phyloP scores from a whole-genome alignment of 179 eudicot genomes.

The Carnegiea gigantea region DNA sequence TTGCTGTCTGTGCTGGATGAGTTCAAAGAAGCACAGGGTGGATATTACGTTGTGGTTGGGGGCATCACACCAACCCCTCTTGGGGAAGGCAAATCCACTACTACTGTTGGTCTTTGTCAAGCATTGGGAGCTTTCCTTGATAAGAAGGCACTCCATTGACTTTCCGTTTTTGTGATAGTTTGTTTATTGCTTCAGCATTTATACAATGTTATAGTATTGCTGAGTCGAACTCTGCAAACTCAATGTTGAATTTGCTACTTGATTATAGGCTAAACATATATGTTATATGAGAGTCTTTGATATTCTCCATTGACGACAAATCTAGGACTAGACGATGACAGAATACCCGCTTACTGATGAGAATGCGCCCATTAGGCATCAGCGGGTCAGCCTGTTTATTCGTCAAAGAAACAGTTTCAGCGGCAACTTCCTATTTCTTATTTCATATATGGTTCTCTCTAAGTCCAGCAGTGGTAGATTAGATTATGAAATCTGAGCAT shows the following conservation, averaged over 20 bases:
- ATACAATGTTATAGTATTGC: too few species aligned
- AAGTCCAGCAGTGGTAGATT: not conserved
- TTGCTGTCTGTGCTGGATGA: slow-evolving; percentile 79
- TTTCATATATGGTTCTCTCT: too few species aligned
- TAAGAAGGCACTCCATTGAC: slow-evolving; percentile 60
- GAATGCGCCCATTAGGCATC: not conserved
- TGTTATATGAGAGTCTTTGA: not conserved
- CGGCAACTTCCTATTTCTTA: not conserved
- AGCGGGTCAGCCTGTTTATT: not conserved
- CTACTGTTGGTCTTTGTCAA: slow-evolving; percentile 97
- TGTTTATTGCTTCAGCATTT: not conserved
- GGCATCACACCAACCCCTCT: slow-evolving; percentile 99
- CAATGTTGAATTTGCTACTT: not conserved
- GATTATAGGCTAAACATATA: not conserved
- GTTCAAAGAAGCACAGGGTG: slow-evolving; percentile 59
- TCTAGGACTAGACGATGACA: not conserved
- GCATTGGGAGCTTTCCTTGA: slow-evolving; percentile 96
- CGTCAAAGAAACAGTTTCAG: not conserved
- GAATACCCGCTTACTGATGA: not conserved
- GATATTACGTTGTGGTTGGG: slow-evolving; percentile 97
- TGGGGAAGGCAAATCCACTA: slow-evolving; percentile 97
- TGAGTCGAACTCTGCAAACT: not conserved
- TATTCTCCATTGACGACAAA: not conserved
- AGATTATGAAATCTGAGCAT: not conserved
- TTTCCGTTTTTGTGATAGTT: not conserved